A percentile compares a stretch with the other conserved stretches of the same genome.
Conservation (phyloP, 495 filamentous ascomycete genomes). For the Trichocladium antarcticum region DNA sequence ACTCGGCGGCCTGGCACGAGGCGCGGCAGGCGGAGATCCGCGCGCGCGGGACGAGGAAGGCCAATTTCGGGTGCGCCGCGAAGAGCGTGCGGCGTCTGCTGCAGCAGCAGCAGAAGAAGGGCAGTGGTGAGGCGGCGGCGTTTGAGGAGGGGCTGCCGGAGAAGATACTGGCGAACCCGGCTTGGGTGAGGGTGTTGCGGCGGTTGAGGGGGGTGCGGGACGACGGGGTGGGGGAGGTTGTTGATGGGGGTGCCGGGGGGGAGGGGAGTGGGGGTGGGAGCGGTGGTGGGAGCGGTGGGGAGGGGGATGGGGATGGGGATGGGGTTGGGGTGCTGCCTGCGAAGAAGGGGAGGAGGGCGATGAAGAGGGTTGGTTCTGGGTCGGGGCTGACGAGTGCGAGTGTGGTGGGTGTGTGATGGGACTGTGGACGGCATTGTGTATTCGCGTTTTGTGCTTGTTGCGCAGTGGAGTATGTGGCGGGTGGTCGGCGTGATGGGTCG, state of each 20-base stretch:
- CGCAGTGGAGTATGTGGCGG: too few species aligned
- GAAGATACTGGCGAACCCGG: slow-evolving; percentile 18
- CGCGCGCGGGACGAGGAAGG: slow-evolving; percentile 32
- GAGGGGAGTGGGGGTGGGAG: background rate
- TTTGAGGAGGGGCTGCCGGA: slow-evolving; percentile 21
- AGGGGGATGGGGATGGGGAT: background rate
- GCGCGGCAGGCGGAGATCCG: slow-evolving; percentile 35
- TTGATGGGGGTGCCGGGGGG: background rate
- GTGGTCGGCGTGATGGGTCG: too few species aligned
- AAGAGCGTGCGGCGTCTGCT: slow-evolving; percentile 24
- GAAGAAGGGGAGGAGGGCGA: background rate
- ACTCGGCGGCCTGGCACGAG: slow-evolving; percentile 29
- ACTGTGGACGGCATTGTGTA: too few species aligned
- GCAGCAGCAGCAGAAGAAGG: slow-evolving; percentile 4
- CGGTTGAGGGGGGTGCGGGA: slow-evolving; percentile 4
- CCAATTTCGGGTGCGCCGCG: slow-evolving; percentile 31
- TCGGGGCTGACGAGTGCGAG: background rate
- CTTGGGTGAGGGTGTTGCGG: slow-evolving; percentile 20
- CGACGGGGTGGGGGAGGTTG: too few species aligned
- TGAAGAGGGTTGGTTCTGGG: background rate
- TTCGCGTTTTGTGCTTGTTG: too few species aligned
- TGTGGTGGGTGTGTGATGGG: background rate
- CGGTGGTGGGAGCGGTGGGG: background rate
- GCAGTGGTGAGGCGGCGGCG: slow-evolving; percentile 8
- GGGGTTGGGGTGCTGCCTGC: background rate